A percentile compares a stretch with the other conserved stretches of the same genome.
Evolutionary conservation across 441 rosid species (phyloP).

Genomic region (Gossypium schwendimanii): DNA sequence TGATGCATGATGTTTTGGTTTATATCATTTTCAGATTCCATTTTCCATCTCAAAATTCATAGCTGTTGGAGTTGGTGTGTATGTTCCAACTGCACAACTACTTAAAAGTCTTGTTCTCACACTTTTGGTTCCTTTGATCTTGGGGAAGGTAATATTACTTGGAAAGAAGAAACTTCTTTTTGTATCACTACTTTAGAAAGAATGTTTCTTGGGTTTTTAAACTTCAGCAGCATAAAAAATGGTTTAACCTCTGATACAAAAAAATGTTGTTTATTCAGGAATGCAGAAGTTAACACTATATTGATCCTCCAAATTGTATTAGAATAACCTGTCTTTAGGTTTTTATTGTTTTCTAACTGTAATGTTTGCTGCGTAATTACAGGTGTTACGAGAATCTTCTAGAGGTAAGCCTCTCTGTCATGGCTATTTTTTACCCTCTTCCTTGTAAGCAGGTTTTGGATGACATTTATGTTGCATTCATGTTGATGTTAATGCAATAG

Average conservation of each 20-base stretch:
- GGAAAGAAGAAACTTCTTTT: conserved; percentile 7
- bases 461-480: neutral
- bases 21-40: conserved; percentile 56
- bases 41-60: conserved; percentile 75
- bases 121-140: conserved; percentile 62
- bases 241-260: neutral
- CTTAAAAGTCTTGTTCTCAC: conserved; percentile 70
- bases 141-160: conserved; percentile 68
- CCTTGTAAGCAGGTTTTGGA: neutral
- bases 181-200: neutral
- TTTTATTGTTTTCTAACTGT: conserved; percentile 6
- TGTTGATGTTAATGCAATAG: neutral
- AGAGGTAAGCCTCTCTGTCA: conserved; percentile 44
- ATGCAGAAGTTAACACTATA: neutral
- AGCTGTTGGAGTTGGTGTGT: conserved; percentile 77
- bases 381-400: conserved; percentile 76
- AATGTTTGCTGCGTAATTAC: conserved; percentile 24
- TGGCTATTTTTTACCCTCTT: neutral
- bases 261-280: neutral
- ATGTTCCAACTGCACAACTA: conserved; percentile 70
- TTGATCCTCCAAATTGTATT: neutral
- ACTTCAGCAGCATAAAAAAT: neutral
- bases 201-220: neutral
- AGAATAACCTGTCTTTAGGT: neutral
- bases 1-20: neutral